Conservation (phyloP, 73 alveolate genomes). For the Tetrahymena elliotti region DNA sequence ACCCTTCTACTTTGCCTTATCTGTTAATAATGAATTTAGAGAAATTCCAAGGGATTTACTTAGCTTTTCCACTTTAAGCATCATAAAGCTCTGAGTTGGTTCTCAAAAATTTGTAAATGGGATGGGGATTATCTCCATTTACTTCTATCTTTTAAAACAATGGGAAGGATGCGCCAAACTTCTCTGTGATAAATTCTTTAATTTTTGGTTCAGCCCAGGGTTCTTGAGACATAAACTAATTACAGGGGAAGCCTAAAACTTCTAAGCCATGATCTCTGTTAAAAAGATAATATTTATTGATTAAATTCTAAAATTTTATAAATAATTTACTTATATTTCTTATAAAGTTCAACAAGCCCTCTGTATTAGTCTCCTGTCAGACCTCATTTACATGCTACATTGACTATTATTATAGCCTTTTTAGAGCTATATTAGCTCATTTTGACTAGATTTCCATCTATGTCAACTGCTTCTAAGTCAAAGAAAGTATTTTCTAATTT, state of each 20-base stretch:
- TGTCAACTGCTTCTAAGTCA: constrained; percentile 48
- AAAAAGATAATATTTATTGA: neutral
- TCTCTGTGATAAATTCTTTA: constrained; percentile 37
- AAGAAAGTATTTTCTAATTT: constrained; percentile 24
- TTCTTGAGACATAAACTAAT: constrained; percentile 68
- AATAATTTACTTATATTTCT: constrained; percentile 11
- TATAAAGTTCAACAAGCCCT: constrained; percentile 50
- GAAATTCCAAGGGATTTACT: constrained; percentile 78
- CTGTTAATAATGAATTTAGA: constrained; percentile 54
- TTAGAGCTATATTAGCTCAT: constrained; percentile 45
- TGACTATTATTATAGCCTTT: constrained; percentile 60
- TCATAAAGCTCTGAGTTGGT: constrained; percentile 48
- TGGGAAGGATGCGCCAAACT: constrained; percentile 58
- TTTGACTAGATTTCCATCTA: constrained; percentile 45
- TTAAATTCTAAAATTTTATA: neutral
- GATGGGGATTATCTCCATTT: constrained; percentile 64
- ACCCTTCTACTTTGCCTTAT: constrained; percentile 48
- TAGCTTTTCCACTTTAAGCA: constrained; percentile 29
- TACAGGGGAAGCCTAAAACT: constrained; percentile 77
- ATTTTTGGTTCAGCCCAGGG: constrained; percentile 61
- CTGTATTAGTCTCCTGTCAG: constrained; percentile 56
- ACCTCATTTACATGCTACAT: constrained; percentile 79
- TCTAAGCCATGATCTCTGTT: constrained; percentile 58
- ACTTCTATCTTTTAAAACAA: constrained; percentile 57
- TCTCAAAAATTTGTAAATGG: constrained; percentile 50